These are phyloP conservation scores for Sugiyamaella boreocaroliniensis DNA, from an alignment of 805 yeast genomes.

Conservation along the genomic window DNA sequence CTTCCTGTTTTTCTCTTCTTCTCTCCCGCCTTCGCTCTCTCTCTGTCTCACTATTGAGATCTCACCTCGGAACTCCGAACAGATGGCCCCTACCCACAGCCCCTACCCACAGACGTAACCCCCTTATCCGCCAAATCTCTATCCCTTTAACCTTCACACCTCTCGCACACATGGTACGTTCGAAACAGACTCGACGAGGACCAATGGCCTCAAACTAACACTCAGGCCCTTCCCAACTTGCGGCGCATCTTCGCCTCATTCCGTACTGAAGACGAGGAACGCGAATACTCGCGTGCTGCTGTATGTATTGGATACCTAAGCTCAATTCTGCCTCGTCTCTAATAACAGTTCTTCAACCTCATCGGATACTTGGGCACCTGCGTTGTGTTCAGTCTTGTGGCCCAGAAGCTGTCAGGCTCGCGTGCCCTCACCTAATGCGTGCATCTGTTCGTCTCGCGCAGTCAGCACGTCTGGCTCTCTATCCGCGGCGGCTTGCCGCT, in stretches of 20 bases:
- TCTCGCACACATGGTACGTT: not conserved
- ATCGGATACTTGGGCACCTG: slow-evolving; percentile 78
- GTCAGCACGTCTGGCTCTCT: not conserved
- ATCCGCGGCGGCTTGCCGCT: not conserved
- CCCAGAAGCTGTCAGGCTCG: slow-evolving; percentile 39
- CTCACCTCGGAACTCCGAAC: no score
- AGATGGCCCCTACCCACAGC: no score
- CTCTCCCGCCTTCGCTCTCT: no score
- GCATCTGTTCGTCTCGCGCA: no score
- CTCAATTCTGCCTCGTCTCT: no score
- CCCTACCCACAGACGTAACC: no score
- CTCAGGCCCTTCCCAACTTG: slow-evolving; percentile 62
- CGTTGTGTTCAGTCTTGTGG: slow-evolving; percentile 71
- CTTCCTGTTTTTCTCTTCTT: no score
- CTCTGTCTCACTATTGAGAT: no score
- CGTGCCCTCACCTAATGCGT: not conserved
- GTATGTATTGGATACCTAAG: no score
- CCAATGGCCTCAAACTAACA: not conserved
- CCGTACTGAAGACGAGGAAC: slow-evolving; percentile 79
- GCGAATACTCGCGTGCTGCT: slow-evolving; percentile 68
- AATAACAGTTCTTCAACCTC: slow-evolving; percentile 38
- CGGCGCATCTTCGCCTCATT: slow-evolving; percentile 75
- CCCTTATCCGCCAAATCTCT: not conserved
- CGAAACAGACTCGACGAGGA: not conserved
- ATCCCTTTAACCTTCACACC: not conserved